These are phyloP conservation scores for Tardiomyces depauwii DNA, from an alignment of 1,139 yeast species.

Conservation along the genomic window DNA sequence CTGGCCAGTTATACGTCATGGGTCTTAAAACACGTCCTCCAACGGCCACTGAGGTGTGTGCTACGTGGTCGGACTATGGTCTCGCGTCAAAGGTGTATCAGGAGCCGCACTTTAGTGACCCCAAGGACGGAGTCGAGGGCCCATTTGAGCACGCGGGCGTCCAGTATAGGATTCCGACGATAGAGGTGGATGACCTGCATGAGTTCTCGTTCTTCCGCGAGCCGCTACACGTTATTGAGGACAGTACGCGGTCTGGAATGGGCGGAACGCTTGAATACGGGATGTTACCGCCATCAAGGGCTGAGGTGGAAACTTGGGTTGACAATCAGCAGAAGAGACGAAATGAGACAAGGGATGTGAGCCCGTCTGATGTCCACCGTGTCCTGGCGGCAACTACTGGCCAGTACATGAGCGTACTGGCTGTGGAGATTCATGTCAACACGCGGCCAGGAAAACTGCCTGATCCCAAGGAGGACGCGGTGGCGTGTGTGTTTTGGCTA, in stretches of 20 bases:
- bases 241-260: neutral
- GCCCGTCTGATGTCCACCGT: neutral
- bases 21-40: conserved; percentile 8
- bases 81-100: conserved; percentile 41
- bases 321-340: neutral
- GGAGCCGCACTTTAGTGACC: conserved; percentile 53
- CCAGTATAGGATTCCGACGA: conserved; percentile 34
- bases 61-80: conserved; percentile 35
- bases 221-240: conserved; percentile 3
- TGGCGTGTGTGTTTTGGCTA: conserved; percentile 53
- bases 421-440: conserved; percentile 57
- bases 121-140: conserved; percentile 38
- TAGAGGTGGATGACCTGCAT: conserved; percentile 14
- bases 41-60: conserved; percentile 20
- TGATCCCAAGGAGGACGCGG: conserved; percentile 52
- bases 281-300: conserved; percentile 31
- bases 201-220: conserved; percentile 11
- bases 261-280: conserved; percentile 18
- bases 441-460: conserved; percentile 44
- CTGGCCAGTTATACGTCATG: neutral
- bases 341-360: neutral
- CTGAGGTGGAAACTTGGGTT: conserved; percentile 25
- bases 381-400: conserved; percentile 1
- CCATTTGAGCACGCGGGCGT: conserved; percentile 62
- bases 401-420: conserved; percentile 38